Percentiles rank a stretch among this genome's conserved stretches.
These are phyloP conservation scores for Verticillium alfalfae DNA, from an alignment of 2,329 filamentous ascomycete genomes.

Conservation along the genomic window DNA sequence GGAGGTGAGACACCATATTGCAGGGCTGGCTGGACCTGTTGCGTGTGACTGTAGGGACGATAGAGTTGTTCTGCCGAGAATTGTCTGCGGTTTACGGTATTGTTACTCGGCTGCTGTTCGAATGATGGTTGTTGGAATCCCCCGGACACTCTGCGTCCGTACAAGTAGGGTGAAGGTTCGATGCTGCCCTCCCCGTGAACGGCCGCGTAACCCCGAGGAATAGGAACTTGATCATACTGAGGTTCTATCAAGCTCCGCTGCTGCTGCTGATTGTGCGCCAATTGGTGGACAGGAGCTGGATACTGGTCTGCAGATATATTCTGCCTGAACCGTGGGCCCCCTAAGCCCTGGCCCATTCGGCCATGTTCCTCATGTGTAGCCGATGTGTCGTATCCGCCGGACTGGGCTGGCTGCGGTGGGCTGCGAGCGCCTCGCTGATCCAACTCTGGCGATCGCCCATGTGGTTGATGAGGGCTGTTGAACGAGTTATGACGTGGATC, in stretches of 20 bases:
- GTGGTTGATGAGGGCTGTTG: neutral
- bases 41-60: neutral
- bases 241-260: conserved; percentile 17
- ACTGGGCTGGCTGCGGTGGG: neutral
- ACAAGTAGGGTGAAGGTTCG: conserved; percentile 20
- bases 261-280: neutral
- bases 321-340: neutral
- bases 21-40: conserved; percentile 4
- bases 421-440: neutral
- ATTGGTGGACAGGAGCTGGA: neutral
- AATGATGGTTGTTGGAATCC: neutral
- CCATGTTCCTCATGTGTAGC: neutral
- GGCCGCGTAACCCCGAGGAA: conserved; percentile 27
- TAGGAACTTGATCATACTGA: conserved; percentile 29
- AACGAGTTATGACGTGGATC: neutral
- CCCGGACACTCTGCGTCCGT: conserved; percentile 11
- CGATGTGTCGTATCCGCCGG: neutral
- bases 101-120: conserved; percentile 8
- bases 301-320: neutral
- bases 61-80: conserved; percentile 2
- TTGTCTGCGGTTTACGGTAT: conserved; percentile 2
- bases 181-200: conserved; percentile 28
- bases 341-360: neutral
- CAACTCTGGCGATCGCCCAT: neutral
- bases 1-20: neutral